A percentile compares a stretch with the other conserved stretches of the same genome.
Evolutionary conservation across 169 alveolate species (phyloP).

Genomic region (Eimeria zaria): DNA sequence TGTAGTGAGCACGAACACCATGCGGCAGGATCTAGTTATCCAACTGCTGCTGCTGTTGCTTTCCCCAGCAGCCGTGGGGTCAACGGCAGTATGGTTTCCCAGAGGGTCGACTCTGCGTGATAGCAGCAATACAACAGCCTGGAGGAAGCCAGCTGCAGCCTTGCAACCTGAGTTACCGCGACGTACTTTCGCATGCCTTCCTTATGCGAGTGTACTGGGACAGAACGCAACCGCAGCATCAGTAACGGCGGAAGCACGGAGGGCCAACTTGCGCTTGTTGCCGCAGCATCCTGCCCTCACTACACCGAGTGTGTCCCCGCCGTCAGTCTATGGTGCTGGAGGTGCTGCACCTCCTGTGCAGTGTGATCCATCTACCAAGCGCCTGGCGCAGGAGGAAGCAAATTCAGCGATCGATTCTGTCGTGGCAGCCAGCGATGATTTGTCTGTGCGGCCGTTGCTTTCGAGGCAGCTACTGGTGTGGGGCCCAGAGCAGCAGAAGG

Average conservation of each 20-base stretch:
- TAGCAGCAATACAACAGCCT: neutral
- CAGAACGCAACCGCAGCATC: neutral
- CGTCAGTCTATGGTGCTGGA: neutral
- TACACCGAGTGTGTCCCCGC: neutral
- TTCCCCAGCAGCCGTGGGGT: neutral
- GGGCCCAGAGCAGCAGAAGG: conserved; percentile 73
- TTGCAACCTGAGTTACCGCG: neutral
- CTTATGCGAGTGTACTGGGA: neutral
- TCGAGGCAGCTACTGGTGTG: conserved; percentile 72
- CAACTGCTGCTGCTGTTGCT: conserved; percentile 14
- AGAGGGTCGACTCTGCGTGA: neutral
- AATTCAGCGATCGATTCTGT: neutral
- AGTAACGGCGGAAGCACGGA: neutral
- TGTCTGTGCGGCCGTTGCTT: conserved; percentile 21
- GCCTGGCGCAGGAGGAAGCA: neutral
- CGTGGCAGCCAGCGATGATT: neutral
- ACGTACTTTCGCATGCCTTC: neutral
- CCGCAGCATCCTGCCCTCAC: neutral
- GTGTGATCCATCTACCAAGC: neutral
- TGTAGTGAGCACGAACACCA: neutral
- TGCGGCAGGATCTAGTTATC: conserved; percentile 1
- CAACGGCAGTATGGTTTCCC: neutral
- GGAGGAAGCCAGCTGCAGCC: neutral
- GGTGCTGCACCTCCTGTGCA: neutral
- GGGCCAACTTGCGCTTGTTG: neutral